A percentile compares a stretch with the other conserved stretches of the same genome.
These are phyloP conservation scores for Acacia crassicarpa DNA, from an alignment of 306 rosid species.

Conservation along the genomic window DNA sequence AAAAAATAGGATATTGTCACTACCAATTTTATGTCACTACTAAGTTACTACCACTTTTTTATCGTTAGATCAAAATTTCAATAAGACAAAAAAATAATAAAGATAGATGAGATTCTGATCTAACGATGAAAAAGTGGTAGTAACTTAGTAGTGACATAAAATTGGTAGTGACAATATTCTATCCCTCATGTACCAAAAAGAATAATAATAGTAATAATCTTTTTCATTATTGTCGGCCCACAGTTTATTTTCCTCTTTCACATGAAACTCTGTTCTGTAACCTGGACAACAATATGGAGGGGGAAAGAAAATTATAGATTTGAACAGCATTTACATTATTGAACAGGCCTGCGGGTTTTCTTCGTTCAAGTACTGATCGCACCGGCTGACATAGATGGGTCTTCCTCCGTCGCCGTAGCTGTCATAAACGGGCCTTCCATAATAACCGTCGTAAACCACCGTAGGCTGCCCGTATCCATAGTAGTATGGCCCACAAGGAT, in stretches of 20 bases:
- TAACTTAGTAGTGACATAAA: no score
- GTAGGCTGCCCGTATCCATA: constrained; percentile 28
- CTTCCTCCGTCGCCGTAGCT: constrained; percentile 53
- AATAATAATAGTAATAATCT: not conserved
- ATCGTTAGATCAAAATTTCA: no score
- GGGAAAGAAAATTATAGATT: not conserved
- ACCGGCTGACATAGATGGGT: constrained; percentile 36
- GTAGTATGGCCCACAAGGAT: constrained; percentile 47
- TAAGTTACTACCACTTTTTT: no score
- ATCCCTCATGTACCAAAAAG: not conserved
- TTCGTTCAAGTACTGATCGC: constrained; percentile 54
- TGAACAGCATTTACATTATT: constrained; percentile 41
- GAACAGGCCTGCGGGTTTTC: constrained; percentile 51
- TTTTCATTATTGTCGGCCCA: not conserved
- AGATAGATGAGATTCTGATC: no score
- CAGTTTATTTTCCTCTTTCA: not conserved
- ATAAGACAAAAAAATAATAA: no score
- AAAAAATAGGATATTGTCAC: no score
- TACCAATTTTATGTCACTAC: no score
- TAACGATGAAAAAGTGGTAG: no score
- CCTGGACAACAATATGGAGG: not conserved
- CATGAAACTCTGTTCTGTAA: constrained; percentile 3
- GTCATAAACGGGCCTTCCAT: constrained; percentile 54
- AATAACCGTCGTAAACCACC: constrained; percentile 35
- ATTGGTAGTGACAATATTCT: no score